Evolutionary conservation across 805 yeast species (phyloP), one percentile per base, ranked within the genome.

Genomic region (Myxozyma melibiosi): DNA sequence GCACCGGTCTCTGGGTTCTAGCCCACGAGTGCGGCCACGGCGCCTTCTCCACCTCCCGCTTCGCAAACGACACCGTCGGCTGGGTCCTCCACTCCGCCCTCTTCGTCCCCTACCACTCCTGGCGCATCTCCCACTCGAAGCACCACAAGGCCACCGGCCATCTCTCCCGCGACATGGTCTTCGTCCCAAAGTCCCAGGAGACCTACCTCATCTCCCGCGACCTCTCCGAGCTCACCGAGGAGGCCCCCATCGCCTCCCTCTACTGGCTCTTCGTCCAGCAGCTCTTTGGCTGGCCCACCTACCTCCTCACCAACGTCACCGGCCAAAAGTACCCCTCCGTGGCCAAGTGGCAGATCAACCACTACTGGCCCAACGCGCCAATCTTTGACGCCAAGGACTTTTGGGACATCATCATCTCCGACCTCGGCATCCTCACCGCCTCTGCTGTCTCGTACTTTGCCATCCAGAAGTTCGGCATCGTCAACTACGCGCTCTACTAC

Each of bases 1-100:
- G 84, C 57, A 84, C 90, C 30, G 96, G 96, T 45, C 52, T 85
- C 47, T 88, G 96, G 96, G 86, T 88, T 48, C 69, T 88, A 74
- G 94, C 95, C 51, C 96, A 88, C 73, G 96, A 88, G 73, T 88
- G 96, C 77, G 96, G 96, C 59, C 96, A 88, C 72, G 86, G 83
- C 66, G 96, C 96, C 22, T 89, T 89, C 73, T 79, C 86, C 38
- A 88, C 85, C 67, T 84, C 83, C 69, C 83, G 83, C 38, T 73
- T 78, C 75, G 83, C 87, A 63, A 88, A 89, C 72, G 92, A 89
- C 72, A 73, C 82, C 38, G 86, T 85, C 43, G 96, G 96, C 44
- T 88, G 95, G 95, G 71, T 86, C 38, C 75, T 89, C 62, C 96
- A 88, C 75, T 85, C 92, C 18, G 82, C 80, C 69, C 75, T 87